Evolutionary conservation across 1,139 yeast genomes (phyloP).

Genomic region (Sugiyamaella paludigena): DNA sequence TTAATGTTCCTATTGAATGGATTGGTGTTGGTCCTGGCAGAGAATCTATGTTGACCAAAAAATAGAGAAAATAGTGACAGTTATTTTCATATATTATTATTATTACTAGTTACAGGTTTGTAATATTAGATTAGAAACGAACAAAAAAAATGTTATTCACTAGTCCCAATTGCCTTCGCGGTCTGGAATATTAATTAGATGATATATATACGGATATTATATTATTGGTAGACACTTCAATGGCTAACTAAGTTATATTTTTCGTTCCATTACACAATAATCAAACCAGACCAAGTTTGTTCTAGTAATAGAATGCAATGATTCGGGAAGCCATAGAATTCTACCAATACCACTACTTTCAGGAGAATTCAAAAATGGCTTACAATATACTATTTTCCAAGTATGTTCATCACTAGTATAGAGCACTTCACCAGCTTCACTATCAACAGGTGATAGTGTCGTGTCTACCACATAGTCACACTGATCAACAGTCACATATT

Average conservation of each 20-base stretch:
- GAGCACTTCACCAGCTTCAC: slow-evolving; percentile 29
- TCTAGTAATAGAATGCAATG: slow-evolving; percentile 23
- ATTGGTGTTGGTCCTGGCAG: slow-evolving; percentile 99
- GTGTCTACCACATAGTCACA: slow-evolving; percentile 41
- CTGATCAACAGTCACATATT: slow-evolving; percentile 26
- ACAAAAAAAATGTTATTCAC: too few relatives aligned
- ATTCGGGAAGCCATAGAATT: slow-evolving; percentile 39
- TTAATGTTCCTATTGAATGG: slow-evolving; percentile 88
- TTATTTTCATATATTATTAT: too few relatives aligned
- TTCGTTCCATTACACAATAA: slow-evolving; percentile 31
- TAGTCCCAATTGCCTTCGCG: too few relatives aligned
- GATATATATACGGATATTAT: too few relatives aligned
- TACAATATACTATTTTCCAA: slow-evolving; percentile 39
- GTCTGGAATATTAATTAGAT: too few relatives aligned
- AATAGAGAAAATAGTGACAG: not conserved
- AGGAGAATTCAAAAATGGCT: slow-evolving; percentile 39
- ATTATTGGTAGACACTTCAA: too few relatives aligned
- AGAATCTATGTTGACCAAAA: slow-evolving; percentile 43
- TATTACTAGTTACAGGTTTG: too few relatives aligned
- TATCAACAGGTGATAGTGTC: slow-evolving; percentile 28
- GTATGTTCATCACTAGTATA: slow-evolving; percentile 24
- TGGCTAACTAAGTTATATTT: not conserved
- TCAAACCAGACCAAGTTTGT: slow-evolving; percentile 30
- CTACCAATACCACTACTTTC: slow-evolving; percentile 43
- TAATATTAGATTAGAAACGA: too few relatives aligned